A percentile compares a stretch with the other conserved stretches of the same genome.
Evolutionary conservation across 1,139 yeast genomes (phyloP).

Genomic region (Suzukiozyma palmioleophila): DNA sequence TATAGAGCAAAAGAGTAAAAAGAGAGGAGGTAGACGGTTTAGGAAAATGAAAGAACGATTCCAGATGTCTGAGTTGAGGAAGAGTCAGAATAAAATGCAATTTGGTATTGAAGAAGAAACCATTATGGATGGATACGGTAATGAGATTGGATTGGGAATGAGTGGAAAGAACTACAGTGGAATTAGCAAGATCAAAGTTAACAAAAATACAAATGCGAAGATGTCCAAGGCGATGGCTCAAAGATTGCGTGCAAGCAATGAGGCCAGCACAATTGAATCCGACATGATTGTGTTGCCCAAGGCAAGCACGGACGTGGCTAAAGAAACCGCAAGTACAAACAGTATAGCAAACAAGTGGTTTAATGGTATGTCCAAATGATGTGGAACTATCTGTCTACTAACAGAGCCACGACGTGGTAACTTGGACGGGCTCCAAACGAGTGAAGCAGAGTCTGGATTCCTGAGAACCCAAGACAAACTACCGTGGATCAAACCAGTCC

Average conservation of each 20-base stretch:
- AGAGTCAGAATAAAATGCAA: slow-evolving; percentile 78
- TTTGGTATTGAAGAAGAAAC: slow-evolving; percentile 75
- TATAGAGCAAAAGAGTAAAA: slow-evolving; percentile 69
- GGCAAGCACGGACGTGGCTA: slow-evolving; percentile 3
- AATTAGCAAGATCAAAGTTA: slow-evolving; percentile 34
- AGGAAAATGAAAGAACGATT: slow-evolving; percentile 79
- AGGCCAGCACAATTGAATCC: slow-evolving; percentile 12
- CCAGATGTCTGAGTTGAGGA: slow-evolving; percentile 74
- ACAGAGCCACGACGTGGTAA: too few species aligned
- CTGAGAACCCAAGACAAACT: too few species aligned
- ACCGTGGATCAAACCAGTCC: too few species aligned
- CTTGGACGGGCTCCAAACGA: too few species aligned
- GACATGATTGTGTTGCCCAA: slow-evolving; percentile 13
- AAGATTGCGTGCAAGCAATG: slow-evolving; percentile 27
- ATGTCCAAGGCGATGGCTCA: slow-evolving; percentile 51
- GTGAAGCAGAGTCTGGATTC: too few species aligned
- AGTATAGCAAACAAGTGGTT: slow-evolving; percentile 16
- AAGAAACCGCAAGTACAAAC: neutral
- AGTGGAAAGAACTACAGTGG: slow-evolving; percentile 26
- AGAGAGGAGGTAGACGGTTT: slow-evolving; percentile 80
- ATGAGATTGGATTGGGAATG: slow-evolving; percentile 82
- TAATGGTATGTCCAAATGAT: slow-evolving; percentile 18
- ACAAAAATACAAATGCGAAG: slow-evolving; percentile 44
- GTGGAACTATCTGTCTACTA: too few species aligned
- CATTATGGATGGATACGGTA: slow-evolving; percentile 63